Evolutionary conservation across 768 basidiomycete genomes (phyloP).

Genomic region (Lactarius sanguifluus): DNA sequence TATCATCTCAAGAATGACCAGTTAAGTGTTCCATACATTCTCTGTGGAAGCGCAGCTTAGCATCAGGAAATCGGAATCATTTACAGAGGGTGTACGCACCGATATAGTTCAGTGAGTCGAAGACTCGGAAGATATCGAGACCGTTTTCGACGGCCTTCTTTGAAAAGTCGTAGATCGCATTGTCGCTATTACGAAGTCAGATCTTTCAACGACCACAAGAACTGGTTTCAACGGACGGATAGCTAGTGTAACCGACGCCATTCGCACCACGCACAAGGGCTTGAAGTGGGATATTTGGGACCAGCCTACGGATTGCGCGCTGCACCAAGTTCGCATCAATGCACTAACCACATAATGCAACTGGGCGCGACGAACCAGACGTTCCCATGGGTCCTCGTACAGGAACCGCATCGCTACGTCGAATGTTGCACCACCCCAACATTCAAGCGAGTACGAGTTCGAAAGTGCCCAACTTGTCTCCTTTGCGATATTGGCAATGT

Average conservation of each 20-base stretch:
- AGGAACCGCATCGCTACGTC: conserved; percentile 99
- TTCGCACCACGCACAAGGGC: conserved; percentile 98
- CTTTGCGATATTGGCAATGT: conserved; percentile 98
- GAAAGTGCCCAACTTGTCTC: conserved; percentile 94
- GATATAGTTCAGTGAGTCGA: conserved; percentile 98
- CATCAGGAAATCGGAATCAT: conserved; percentile 1
- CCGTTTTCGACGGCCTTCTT: conserved; percentile 99
- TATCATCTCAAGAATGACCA: not conserved
- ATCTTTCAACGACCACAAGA: conserved; percentile 19
- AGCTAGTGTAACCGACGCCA: conserved; percentile 97
- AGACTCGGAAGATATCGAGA: conserved; percentile 98
- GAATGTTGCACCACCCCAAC: conserved; percentile 99
- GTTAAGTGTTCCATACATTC: conserved; percentile 52
- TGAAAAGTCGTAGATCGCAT: conserved; percentile 99
- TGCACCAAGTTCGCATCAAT: conserved; percentile 35
- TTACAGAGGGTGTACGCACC: conserved; percentile 49
- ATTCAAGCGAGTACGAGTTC: conserved; percentile 95
- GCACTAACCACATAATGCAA: not conserved
- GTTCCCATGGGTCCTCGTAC: conserved; percentile 99
- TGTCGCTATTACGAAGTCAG: conserved; percentile 59
- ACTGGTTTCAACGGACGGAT: conserved; percentile 83
- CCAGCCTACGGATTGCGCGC: conserved; percentile 90
- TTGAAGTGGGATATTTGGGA: conserved; percentile 98
- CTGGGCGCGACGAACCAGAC: conserved; percentile 57
- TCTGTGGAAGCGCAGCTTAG: conserved; percentile 43